Base-by-base conservation (phyloP, 2,329 filamentous ascomycete species). In the Talaromyces sp. region DNA sequence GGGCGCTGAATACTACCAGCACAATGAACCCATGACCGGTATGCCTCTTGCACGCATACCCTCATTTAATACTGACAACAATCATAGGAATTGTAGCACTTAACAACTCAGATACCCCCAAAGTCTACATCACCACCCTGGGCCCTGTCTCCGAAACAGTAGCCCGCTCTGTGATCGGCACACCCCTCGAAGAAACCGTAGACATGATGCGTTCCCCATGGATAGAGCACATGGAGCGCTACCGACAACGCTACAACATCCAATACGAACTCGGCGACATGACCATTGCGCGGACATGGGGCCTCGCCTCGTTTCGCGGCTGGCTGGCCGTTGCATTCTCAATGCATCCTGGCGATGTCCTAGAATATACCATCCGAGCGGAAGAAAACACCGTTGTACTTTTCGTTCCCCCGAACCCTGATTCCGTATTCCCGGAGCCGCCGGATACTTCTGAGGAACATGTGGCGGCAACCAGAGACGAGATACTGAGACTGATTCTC, bases 301-400 rank as follows among this genome's bases (percentile, higher is more conserved):
- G 85, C 2, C 71, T 85, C 6, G 76, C 79, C 11, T 80, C 81
- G 19, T 67, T 80, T 19, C 75, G 78, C 24, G 78, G 80, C 31
- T 77, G 79, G 26, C 69, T 80, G 14, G 83, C 81, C 5, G 75
- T 76, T 3, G 82, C 79, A 59, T 74, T 80, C 53, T 82, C 80
- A 2, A 65, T 83, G 29, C 82, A 87, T 67, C 84, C 84, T 0
- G 81, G 78, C 4, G 80, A 86, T 66, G 81, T 82, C 73, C 73
- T 85, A 14, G 82, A 86, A 62, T 86, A 86, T 66, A 77, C 77
- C 0, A 81, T 81, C 7, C 69, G 75, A 8, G 75, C 78, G 3
- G 77, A 80, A 27, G 78, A 83, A 58, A 70, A 71, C n/a, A 69
- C 73, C 0, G 74, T 68, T 0, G 64, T 83, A 9, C 60, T 76